phyloP scores from a whole-genome alignment of 1,284 basidiomycete species.

The Sporisorium graminicola region DNA sequence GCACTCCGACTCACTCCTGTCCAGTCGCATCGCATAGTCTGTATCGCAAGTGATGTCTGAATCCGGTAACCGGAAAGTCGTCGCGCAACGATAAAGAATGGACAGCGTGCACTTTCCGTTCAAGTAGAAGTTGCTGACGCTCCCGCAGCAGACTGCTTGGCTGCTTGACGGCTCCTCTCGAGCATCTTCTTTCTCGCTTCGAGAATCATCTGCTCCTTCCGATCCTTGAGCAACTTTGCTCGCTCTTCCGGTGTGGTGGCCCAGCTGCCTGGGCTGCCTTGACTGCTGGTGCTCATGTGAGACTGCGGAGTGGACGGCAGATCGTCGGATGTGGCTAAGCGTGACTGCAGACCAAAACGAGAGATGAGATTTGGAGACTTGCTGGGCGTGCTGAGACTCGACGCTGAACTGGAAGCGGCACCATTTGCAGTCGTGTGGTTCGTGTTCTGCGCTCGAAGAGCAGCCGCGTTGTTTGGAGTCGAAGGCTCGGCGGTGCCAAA shows the following conservation, averaged over 20 bases:
- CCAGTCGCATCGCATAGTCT: neutral
- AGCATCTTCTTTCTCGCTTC: conserved; percentile 48
- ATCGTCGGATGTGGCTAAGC: conserved; percentile 13
- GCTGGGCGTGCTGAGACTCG: conserved; percentile 24
- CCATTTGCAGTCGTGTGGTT: conserved; percentile 27
- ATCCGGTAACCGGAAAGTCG: neutral
- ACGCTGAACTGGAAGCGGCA: conserved; percentile 12
- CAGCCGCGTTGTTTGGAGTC: conserved; percentile 22
- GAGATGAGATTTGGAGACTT: conserved; percentile 52
- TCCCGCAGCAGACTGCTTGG: conserved; percentile 2
- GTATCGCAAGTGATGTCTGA: neutral
- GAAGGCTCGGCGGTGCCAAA: conserved; percentile 38
- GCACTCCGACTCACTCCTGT: neutral
- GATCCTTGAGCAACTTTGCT: conserved; percentile 44
- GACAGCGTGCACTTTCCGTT: neutral
- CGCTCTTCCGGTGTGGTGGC: conserved; percentile 45
- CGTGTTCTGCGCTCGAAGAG: conserved; percentile 22
- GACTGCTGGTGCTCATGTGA: conserved; percentile 18
- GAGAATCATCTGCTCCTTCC: conserved; percentile 56
- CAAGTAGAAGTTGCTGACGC: conserved; percentile 7
- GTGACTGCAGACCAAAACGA: conserved; percentile 49
- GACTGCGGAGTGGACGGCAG: conserved; percentile 21
- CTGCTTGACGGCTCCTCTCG: conserved; percentile 23
- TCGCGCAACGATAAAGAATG: neutral
- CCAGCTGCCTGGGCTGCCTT: conserved; percentile 45